Conservation (phyloP, 176 grass and related monocot genomes). For the Carex scoparia region DNA sequence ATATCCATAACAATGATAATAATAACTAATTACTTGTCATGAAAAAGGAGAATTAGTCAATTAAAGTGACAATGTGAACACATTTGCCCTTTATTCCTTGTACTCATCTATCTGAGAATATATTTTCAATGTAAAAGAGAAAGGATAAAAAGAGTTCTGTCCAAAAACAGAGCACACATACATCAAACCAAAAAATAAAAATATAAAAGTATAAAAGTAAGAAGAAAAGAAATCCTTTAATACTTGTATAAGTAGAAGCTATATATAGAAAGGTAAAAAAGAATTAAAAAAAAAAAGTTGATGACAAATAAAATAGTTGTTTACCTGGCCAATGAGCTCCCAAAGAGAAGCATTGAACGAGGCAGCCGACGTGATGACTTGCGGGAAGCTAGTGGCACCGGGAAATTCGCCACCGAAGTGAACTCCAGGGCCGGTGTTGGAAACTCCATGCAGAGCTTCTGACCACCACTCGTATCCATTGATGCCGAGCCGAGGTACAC, state of each 20-base stretch:
- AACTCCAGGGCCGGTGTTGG: conserved; percentile 48
- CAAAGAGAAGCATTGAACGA: conserved; percentile 79
- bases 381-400: conserved; percentile 83
- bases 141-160: neutral
- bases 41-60: neutral
- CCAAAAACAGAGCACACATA: neutral
- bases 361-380: conserved; percentile 80
- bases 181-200: neutral
- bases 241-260: neutral
- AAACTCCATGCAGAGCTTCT: conserved; percentile 85
- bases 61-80: neutral
- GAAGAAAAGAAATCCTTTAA: neutral
- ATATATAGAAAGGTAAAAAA: neutral
- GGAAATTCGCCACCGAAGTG: conserved; percentile 63
- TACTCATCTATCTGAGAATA: neutral
- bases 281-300: too few species aligned
- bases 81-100: neutral
- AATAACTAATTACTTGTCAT: neutral
- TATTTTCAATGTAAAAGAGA: neutral
- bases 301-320: neutral
- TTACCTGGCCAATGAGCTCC: conserved; percentile 77
- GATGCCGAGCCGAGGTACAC: conserved; percentile 55
- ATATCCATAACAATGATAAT: neutral
- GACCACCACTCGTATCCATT: conserved; percentile 87
- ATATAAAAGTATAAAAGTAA: neutral